Percentiles rank a stretch among this genome's conserved stretches.
Conservation (phyloP, 305 asterid genomes). For the Petunia hybrid region DNA sequence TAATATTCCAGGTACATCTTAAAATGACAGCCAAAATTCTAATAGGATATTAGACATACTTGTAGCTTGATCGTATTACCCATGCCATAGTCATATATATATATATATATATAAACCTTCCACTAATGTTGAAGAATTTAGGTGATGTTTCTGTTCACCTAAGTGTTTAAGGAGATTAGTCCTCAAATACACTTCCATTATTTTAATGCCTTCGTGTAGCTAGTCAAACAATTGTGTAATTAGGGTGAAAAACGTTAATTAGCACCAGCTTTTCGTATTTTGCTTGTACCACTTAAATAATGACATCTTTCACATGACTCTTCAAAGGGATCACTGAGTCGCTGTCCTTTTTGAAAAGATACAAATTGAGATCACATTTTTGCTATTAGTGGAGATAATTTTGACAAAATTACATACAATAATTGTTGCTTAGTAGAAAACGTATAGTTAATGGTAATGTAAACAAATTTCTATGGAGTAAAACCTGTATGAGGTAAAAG, state of each 20-base stretch:
- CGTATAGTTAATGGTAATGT: not conserved
- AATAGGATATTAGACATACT: not conserved
- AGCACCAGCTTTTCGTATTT: not conserved
- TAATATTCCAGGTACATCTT: not conserved
- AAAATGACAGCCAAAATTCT: not conserved
- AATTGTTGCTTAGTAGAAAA: slow-evolving; percentile 17
- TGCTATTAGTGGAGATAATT: not conserved
- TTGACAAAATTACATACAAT: slow-evolving; percentile 14
- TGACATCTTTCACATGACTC: slow-evolving; percentile 16
- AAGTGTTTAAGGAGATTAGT: not conserved
- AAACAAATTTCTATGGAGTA: not conserved
- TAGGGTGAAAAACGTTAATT: not conserved
- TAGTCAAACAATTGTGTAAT: slow-evolving; percentile 1
- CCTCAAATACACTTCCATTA: not conserved
- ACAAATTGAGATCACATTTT: slow-evolving; percentile 1
- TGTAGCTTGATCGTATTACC: not conserved
- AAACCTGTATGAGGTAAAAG: slow-evolving; percentile 9
- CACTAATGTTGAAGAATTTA: not conserved
- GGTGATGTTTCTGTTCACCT: not conserved
- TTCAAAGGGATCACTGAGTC: not conserved
- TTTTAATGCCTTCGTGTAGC: not conserved
- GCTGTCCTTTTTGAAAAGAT: not conserved
- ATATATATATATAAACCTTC: not conserved
- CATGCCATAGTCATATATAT: not conserved
- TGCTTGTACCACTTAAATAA: not conserved